A percentile compares a stretch with the other conserved stretches of the same genome.
Evolutionary conservation across 257 asterid genomes (phyloP).

Genomic region (Solanum paucissectum): DNA sequence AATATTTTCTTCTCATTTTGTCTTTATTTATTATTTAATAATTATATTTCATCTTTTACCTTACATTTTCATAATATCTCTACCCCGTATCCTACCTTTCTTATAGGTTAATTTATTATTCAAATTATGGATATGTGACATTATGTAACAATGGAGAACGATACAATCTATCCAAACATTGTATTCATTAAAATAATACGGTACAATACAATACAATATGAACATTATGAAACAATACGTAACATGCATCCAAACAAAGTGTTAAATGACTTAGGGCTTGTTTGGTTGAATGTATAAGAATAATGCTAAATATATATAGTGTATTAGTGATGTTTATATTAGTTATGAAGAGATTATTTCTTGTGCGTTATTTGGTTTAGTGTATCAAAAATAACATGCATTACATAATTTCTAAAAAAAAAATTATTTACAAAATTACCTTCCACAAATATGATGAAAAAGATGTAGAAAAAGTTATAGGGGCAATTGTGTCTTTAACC

Average conservation of each 20-base stretch:
- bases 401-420: not conserved
- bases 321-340: not conserved
- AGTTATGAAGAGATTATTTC: not conserved
- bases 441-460: not conserved
- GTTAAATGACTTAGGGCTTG: not conserved
- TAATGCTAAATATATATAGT: not conserved
- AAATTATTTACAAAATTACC: not conserved
- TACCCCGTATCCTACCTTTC: not conserved
- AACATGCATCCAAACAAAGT: not conserved
- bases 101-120: not conserved
- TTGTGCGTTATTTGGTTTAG: not conserved
- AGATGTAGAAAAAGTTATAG: no score
- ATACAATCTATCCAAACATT: not conserved
- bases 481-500: not conserved
- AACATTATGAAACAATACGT: no score
- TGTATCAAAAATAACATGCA: not conserved
- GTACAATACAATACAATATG: not conserved
- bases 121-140: not conserved
- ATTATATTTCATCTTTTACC: no score
- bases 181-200: no score
- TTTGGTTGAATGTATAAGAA: not conserved
- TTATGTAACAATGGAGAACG: not conserved
- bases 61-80: not conserved
- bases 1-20: no score
- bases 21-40: no score